phyloP scores from a whole-genome alignment of 2,329 filamentous ascomycete genomes.

The Fusarium mexicanum region DNA sequence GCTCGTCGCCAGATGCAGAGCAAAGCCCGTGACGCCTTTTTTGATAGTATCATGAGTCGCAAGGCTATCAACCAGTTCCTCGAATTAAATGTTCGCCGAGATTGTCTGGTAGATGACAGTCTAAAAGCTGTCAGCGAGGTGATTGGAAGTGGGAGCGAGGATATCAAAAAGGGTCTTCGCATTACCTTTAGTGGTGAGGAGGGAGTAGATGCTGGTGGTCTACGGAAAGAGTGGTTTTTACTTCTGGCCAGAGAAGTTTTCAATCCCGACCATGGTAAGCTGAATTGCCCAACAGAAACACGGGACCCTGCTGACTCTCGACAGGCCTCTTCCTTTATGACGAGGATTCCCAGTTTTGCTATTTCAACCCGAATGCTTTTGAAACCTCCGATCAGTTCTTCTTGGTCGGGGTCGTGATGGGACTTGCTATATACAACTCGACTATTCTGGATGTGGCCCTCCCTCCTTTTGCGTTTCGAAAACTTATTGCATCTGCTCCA shows the following conservation, averaged over 20 bases:
- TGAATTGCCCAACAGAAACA: not conserved
- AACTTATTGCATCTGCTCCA: slow-evolving; percentile 82
- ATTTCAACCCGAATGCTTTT: slow-evolving; percentile 91
- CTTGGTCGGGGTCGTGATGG: slow-evolving; percentile 86
- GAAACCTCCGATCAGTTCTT: slow-evolving; percentile 94
- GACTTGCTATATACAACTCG: slow-evolving; percentile 93
- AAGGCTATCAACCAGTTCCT: slow-evolving; percentile 81
- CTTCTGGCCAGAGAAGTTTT: slow-evolving; percentile 89
- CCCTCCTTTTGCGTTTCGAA: slow-evolving; percentile 89
- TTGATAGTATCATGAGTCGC: slow-evolving; percentile 83
- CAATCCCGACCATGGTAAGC: slow-evolving; percentile 85
- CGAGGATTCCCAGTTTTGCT: slow-evolving; percentile 89
- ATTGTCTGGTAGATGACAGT: slow-evolving; percentile 90
- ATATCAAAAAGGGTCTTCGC: slow-evolving; percentile 88
- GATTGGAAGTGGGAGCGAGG: slow-evolving; percentile 80
- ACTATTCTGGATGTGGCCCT: slow-evolving; percentile 90
- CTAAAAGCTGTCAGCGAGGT: slow-evolving; percentile 85
- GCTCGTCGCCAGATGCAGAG: slow-evolving; percentile 88
- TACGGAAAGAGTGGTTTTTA: slow-evolving; percentile 95
- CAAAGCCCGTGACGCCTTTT: slow-evolving; percentile 89
- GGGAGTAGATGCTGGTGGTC: slow-evolving; percentile 87
- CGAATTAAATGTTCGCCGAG: slow-evolving; percentile 78
- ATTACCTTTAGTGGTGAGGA: slow-evolving; percentile 91
- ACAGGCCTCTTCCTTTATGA: slow-evolving; percentile 92
- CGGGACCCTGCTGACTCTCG: slow-evolving; percentile 23